Conservation (phyloP, 2,329 filamentous ascomycete species). For the Microcera coccophila region DNA sequence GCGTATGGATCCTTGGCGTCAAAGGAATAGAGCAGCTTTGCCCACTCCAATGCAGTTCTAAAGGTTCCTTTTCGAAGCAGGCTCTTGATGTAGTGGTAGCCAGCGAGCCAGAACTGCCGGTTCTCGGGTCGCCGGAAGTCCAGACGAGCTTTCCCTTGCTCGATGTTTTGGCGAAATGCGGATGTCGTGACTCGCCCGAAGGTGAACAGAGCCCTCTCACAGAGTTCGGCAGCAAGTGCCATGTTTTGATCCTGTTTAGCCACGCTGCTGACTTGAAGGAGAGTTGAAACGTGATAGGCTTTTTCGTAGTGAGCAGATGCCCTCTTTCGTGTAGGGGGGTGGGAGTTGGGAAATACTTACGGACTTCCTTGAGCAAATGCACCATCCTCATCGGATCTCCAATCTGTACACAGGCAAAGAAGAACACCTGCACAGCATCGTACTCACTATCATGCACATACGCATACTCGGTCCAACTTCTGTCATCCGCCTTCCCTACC, state of each 20-base stretch:
- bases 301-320: not conserved
- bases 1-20: slow-evolving; percentile 79
- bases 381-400: slow-evolving; percentile 79
- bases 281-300: slow-evolving; percentile 86
- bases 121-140: slow-evolving; percentile 83
- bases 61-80: slow-evolving; percentile 89
- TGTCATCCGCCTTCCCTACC: slow-evolving; percentile 41
- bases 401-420: slow-evolving; percentile 78
- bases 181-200: slow-evolving; percentile 88
- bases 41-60: slow-evolving; percentile 90
- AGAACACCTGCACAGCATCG: slow-evolving; percentile 68
- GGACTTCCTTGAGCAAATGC: slow-evolving; percentile 53
- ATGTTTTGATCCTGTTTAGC: slow-evolving; percentile 89
- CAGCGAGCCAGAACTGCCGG: slow-evolving; percentile 86
- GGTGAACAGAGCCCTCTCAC: slow-evolving; percentile 87
- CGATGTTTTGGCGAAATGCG: slow-evolving; percentile 71
- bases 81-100: slow-evolving; percentile 82
- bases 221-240: slow-evolving; percentile 77
- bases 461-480: slow-evolving; percentile 64
- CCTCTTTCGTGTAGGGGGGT: not conserved
- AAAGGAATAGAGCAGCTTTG: slow-evolving; percentile 75
- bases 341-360: slow-evolving; percentile 32
- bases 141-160: slow-evolving; percentile 73
- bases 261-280: slow-evolving; percentile 91
- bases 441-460: slow-evolving; percentile 75